Conservation (phyloP, 208 protist genomes). For the Leishmania tropica region DNA sequence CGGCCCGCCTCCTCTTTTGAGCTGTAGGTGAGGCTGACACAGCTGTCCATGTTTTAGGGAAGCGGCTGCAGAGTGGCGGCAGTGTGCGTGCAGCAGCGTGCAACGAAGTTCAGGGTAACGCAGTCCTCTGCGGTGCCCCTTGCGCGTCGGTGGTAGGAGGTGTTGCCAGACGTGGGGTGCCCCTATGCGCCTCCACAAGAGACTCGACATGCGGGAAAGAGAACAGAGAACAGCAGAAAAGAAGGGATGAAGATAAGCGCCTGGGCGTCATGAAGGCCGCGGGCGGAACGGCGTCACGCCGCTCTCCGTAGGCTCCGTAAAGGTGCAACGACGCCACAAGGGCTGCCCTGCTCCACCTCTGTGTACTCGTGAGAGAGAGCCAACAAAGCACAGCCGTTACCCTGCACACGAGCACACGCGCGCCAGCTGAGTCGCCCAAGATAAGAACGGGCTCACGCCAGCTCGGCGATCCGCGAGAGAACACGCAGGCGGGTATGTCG, state of each 20-base stretch:
- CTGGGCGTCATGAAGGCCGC: too few species aligned
- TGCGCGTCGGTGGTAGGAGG: neutral
- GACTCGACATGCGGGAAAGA: neutral
- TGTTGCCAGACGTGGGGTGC: neutral
- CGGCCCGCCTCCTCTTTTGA: conserved; percentile 50
- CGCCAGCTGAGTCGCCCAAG: neutral
- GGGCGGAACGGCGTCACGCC: neutral
- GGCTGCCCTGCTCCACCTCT: neutral
- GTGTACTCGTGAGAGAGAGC: neutral
- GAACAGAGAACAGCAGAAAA: neutral
- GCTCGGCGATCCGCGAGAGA: neutral
- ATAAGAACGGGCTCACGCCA: neutral
- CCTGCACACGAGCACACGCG: neutral
- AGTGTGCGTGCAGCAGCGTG: neutral
- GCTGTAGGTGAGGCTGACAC: conserved; percentile 30
- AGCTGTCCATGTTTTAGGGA: conserved; percentile 5
- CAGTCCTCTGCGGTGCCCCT: too few species aligned
- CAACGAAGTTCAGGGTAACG: neutral
- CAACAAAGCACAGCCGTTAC: neutral
- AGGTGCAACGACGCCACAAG: neutral
- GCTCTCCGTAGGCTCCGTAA: neutral
- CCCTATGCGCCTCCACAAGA: neutral
- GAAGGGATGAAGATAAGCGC: neutral
- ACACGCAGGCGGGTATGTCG: neutral
- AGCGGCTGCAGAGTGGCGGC: neutral